Evolutionary conservation across 352 stramenopile genomes (phyloP).

Genomic region (Aphanomyces astaci): DNA sequence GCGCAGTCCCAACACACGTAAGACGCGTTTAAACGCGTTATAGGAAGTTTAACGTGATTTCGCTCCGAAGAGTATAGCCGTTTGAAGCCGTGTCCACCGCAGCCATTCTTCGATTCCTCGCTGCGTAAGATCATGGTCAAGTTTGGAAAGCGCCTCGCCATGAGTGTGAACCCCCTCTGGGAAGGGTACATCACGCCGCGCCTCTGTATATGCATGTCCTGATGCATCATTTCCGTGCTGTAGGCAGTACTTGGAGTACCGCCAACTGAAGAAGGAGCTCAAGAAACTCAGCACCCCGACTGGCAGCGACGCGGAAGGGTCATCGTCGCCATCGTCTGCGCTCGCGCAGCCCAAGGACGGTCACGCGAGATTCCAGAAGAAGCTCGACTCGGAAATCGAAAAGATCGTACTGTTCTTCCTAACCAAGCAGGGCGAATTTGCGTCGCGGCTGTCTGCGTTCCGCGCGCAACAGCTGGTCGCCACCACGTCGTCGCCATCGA

Average conservation of each 20-base stretch:
- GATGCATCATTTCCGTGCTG: no score
- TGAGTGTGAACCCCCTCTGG: conserved; percentile 15
- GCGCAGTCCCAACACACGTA: no score
- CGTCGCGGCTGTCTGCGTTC: conserved; percentile 47
- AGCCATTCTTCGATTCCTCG: no score
- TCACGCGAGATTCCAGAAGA: conserved; percentile 62
- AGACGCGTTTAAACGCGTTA: no score
- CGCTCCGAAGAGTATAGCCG: no score
- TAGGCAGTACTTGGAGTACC: conserved; percentile 87
- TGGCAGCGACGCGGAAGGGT: conserved; percentile 29
- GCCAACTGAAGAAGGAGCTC: conserved; percentile 83
- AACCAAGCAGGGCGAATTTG: conserved; percentile 76
- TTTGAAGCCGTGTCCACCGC: no score
- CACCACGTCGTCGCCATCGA: no score
- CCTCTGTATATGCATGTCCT: no score
- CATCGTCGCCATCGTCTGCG: conserved; percentile 2
- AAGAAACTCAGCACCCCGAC: conserved; percentile 56
- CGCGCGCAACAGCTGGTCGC: conserved; percentile 47
- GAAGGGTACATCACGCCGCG: conserved; percentile 25
- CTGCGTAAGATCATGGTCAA: conserved; percentile 17
- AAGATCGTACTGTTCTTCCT: conserved; percentile 82
- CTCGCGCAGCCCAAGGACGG: conserved; percentile 28
- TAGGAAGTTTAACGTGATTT: no score
- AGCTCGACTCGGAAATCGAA: conserved; percentile 73
- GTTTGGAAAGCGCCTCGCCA: conserved; percentile 14